Conservation (phyloP, 2,329 filamentous ascomycete genomes). For the Aspergillus versicolor region DNA sequence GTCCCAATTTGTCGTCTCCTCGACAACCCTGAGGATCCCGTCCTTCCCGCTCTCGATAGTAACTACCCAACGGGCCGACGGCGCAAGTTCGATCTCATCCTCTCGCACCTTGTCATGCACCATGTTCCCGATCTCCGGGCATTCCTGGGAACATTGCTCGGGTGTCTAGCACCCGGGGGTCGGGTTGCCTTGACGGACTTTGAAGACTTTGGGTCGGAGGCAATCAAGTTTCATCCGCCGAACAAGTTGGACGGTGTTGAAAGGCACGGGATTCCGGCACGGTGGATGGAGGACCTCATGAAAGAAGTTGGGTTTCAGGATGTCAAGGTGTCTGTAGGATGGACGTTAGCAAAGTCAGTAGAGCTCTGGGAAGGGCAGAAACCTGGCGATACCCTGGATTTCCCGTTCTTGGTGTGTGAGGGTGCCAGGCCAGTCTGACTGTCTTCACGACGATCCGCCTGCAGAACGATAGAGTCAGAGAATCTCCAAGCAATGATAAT, state of each 20-base stretch:
- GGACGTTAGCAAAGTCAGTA: constrained; percentile 52
- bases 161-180: constrained; percentile 50
- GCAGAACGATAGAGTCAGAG: no score
- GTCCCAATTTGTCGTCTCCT: constrained; percentile 49
- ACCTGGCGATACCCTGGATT: constrained; percentile 36
- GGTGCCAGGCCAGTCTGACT: constrained; percentile 20
- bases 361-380: constrained; percentile 47
- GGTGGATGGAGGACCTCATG: constrained; percentile 46
- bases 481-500: no score
- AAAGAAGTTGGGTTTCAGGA: constrained; percentile 50
- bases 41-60: constrained; percentile 37
- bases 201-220: constrained; percentile 56
- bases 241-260: constrained; percentile 55
- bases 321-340: constrained; percentile 49
- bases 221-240: constrained; percentile 53
- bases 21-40: constrained; percentile 50
- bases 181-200: constrained; percentile 57
- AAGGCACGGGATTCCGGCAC: constrained; percentile 51
- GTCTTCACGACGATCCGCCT: no score
- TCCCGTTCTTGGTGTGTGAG: constrained; percentile 45
- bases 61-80: constrained; percentile 26
- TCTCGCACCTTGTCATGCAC: constrained; percentile 56
- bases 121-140: constrained; percentile 51
- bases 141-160: constrained; percentile 48
- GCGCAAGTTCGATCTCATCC: constrained; percentile 52